phyloP scores from a whole-genome alignment of 2,329 filamentous ascomycete species.

The Aspergillus luchuensis region DNA sequence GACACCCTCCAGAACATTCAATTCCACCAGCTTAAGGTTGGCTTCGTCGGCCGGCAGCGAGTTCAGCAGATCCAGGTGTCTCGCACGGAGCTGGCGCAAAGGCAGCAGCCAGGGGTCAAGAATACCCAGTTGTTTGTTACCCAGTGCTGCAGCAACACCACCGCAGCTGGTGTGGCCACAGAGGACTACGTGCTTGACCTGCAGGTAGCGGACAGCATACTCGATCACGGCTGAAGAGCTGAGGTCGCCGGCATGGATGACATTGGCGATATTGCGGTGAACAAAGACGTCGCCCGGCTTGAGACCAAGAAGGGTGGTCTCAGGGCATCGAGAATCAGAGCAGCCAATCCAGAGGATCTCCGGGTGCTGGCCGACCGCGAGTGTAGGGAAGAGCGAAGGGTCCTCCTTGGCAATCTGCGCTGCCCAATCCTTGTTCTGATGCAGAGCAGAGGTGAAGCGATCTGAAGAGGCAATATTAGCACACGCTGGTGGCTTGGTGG shows the following conservation, averaged over 20 bases:
- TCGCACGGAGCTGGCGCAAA: conserved; percentile 56
- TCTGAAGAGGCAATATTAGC: conserved; percentile 44
- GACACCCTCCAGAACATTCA: conserved; percentile 73
- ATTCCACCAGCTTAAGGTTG: conserved; percentile 67
- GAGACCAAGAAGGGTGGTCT: conserved; percentile 76
- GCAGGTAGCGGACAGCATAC: conserved; percentile 72
- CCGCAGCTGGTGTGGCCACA: conserved; percentile 65
- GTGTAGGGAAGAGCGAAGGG: conserved; percentile 69
- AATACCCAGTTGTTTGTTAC: conserved; percentile 59
- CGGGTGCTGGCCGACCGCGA: conserved; percentile 66
- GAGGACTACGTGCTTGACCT: conserved; percentile 65
- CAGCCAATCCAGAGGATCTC: conserved; percentile 79
- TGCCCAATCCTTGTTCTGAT: conserved; percentile 72
- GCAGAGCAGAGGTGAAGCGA: conserved; percentile 63
- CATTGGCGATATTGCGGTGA: conserved; percentile 88
- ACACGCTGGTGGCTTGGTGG: conserved; percentile 22
- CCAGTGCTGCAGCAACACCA: conserved; percentile 58
- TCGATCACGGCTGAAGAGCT: conserved; percentile 75
- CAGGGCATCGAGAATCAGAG: conserved; percentile 80
- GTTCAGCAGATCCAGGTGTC: conserved; percentile 55
- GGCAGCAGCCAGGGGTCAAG: conserved; percentile 65
- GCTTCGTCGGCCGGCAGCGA: conserved; percentile 52
- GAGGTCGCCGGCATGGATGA: conserved; percentile 73
- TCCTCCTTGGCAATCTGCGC: conserved; percentile 65
- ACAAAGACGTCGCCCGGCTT: conserved; percentile 84